Evolutionary conservation across 495 filamentous ascomycete species (phyloP), one percentile per base, ranked within the genome.

Genomic region (Penicillium herquei): DNA sequence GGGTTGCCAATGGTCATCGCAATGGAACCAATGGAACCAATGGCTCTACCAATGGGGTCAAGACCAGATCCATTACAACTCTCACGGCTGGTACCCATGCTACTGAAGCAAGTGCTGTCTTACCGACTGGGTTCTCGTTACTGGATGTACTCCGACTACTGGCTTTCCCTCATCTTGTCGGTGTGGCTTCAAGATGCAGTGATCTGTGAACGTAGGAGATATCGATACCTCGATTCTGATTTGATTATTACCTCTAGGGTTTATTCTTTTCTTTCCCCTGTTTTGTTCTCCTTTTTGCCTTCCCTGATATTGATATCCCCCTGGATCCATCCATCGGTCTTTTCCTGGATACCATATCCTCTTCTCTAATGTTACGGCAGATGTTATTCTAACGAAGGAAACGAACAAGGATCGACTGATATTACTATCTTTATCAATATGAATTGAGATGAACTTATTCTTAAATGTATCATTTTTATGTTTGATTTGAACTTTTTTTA

Each of bases 31-130:
- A 26, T 26, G 21, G 21, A 1, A 2, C 21, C 21, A 26, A 26
- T 26, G 21, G 21, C 21, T 26, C 21, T 26, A 4, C 21, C 21
- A 26, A 26, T 26, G 21, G 21, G 21, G 31, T 7, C 13, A 26
- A 6, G 6, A 16, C 35, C 31, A 8, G 17, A 7, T 2, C 48
- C 44, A 86, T 93, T 6, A 81, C 81, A 14, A 93, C 88, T 6
- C 86, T 94, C 18, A 87, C 83, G 52, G 77, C 92, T 35, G 88
- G 90, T 3, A 82, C 71, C 55, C 66, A 63, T 55, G 57, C 62
- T 26, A 69, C 63, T 6, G 63, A 69, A 56, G 70, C 70, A 2
- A 62, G 55, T 41, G 58, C 64, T 8, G 48, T 63, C 1, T 52
- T 69, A 56, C 62, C 70, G 4, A 35, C 44, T 44, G 61, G 57